These are phyloP conservation scores for Williopsis jadinii DNA, from an alignment of 1,139 yeast species.

Conservation along the genomic window DNA sequence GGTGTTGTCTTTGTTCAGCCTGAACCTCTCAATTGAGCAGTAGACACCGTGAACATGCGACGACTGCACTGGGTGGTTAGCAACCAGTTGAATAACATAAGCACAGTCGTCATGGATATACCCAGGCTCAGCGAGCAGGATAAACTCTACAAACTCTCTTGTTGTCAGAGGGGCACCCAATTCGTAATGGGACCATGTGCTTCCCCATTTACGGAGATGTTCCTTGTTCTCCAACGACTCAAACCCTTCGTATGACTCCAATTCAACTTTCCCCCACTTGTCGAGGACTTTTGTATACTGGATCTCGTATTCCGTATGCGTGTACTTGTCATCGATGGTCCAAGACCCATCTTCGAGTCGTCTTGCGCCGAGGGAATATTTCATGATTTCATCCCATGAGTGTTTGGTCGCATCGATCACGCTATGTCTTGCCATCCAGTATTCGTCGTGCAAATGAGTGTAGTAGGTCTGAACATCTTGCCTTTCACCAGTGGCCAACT, in stretches of 20 bases:
- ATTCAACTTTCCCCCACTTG: slow-evolving; percentile 17
- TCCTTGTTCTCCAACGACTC: slow-evolving; percentile 8
- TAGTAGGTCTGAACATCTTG: slow-evolving; percentile 32
- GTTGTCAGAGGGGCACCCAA: slow-evolving; percentile 28
- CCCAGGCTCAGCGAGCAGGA: slow-evolving; percentile 35
- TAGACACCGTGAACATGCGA: slow-evolving; percentile 37
- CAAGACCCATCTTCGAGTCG: slow-evolving; percentile 4
- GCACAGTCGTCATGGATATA: slow-evolving; percentile 30
- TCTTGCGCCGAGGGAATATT: slow-evolving; percentile 25
- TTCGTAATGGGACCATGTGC: slow-evolving; percentile 26
- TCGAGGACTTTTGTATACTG: slow-evolving; percentile 26
- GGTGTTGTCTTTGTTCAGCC: slow-evolving; percentile 30
- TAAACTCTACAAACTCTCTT: slow-evolving; percentile 55
- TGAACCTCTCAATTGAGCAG: slow-evolving; percentile 52
- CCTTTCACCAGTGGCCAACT: slow-evolving; percentile 18
- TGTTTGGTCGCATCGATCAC: slow-evolving; percentile 29
- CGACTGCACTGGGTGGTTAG: not conserved
- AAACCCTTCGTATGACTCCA: slow-evolving; percentile 13
- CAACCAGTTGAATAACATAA: slow-evolving; percentile 46
- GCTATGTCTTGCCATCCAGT: slow-evolving; percentile 41
- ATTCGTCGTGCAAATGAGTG: slow-evolving; percentile 28
- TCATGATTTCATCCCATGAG: slow-evolving; percentile 32
- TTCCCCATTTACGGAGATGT: slow-evolving; percentile 21
- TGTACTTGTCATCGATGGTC: slow-evolving; percentile 17
- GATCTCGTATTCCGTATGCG: slow-evolving; percentile 24